Evolutionary conservation across 2,329 filamentous ascomycete species (phyloP).

Genomic region (Neonectria neomacrospora): DNA sequence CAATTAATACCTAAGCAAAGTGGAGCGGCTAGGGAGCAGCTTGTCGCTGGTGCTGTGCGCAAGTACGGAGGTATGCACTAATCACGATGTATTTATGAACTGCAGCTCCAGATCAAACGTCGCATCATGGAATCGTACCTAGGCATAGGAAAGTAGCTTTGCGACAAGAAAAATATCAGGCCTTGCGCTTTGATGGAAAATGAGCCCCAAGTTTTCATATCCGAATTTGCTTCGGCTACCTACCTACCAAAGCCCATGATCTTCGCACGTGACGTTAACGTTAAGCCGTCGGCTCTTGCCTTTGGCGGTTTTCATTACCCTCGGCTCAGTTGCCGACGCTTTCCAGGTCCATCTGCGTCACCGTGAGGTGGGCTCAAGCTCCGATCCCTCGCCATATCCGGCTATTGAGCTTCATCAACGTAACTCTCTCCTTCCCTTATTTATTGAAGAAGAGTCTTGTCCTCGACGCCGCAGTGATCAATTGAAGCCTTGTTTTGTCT

Average conservation of each 20-base stretch:
- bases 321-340: conserved; percentile 42
- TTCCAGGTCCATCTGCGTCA: conserved; percentile 43
- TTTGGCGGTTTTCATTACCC: conserved; percentile 39
- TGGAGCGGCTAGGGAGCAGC: neutral
- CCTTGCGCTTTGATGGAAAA: neutral
- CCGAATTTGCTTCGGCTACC: conserved; percentile 4
- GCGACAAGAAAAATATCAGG: neutral
- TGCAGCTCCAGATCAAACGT: neutral
- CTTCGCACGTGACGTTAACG: conserved; percentile 34
- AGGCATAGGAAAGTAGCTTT: neutral
- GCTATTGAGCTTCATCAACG: conserved; percentile 23
- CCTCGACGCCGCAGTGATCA: conserved; percentile 2
- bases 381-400: conserved; percentile 28
- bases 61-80: neutral
- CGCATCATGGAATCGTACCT: conserved; percentile 6
- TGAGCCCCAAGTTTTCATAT: neutral
- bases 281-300: conserved; percentile 34
- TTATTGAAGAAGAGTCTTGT: conserved; percentile 2
- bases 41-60: neutral
- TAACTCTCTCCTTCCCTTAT: neutral
- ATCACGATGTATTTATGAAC: neutral
- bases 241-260: neutral
- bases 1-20: neutral
- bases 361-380: conserved; percentile 37
- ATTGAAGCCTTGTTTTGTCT: conserved; percentile 10